These are phyloP conservation scores for Claviceps capensis DNA, from an alignment of 2,329 filamentous ascomycete genomes.

Conservation along the genomic window DNA sequence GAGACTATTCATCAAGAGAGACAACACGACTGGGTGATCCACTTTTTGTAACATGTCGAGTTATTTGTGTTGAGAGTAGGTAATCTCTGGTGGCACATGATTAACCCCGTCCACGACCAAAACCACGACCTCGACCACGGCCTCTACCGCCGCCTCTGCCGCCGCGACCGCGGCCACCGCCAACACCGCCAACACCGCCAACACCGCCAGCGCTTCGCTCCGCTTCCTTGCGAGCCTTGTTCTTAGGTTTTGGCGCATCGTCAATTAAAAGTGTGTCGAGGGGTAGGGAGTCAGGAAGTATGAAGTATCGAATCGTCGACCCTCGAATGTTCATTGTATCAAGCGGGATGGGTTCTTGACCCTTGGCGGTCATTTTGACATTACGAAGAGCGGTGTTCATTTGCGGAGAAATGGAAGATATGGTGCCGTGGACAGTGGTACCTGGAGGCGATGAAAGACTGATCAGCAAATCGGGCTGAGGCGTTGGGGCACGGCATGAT, in stretches of 20 bases:
- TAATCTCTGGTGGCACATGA: too few relatives aligned
- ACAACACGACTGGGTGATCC: too few relatives aligned
- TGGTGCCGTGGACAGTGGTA: constrained; percentile 92
- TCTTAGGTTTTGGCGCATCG: constrained; percentile 96
- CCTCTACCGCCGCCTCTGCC: constrained; percentile 31
- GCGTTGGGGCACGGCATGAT: background rate
- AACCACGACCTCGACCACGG: constrained; percentile 24
- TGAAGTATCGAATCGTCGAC: constrained; percentile 90
- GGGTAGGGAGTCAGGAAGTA: constrained; percentile 88
- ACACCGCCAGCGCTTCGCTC: constrained; percentile 43
- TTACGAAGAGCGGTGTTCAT: constrained; percentile 97
- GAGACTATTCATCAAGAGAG: too few relatives aligned
- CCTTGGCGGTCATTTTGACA: constrained; percentile 90
- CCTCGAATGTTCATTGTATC: constrained; percentile 96
- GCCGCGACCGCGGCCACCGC: constrained; percentile 37
- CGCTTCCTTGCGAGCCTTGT: constrained; percentile 93
- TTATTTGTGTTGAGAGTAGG: too few relatives aligned
- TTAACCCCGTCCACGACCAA: constrained; percentile 5
- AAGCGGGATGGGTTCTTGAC: constrained; percentile 73
- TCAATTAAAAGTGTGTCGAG: constrained; percentile 93
- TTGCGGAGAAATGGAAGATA: constrained; percentile 89
- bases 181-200: constrained; percentile 36
- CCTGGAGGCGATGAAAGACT: constrained; percentile 35
- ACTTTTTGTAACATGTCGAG: too few relatives aligned
- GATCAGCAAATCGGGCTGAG: constrained; percentile 1